phyloP scores from a whole-genome alignment of 2,329 filamentous ascomycete genomes.

The Neoarthrinium moseri region DNA sequence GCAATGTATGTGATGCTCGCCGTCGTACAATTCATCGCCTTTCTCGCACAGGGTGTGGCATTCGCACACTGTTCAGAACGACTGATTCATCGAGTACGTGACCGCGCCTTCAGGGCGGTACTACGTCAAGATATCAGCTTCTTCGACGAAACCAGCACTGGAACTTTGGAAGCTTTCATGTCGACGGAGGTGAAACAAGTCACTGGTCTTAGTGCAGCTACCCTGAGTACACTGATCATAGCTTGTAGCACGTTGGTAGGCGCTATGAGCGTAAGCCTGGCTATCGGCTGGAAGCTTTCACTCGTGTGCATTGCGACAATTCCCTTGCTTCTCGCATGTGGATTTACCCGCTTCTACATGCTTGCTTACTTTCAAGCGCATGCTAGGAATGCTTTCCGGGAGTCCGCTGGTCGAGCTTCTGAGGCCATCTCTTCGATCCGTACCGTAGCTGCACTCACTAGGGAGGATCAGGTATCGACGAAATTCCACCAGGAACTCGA shows the following conservation, averaged over 20 bases:
- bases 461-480: not conserved
- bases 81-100: conserved; percentile 1
- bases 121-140: conserved; percentile 49
- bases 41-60: not conserved
- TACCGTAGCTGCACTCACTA: conserved; percentile 86
- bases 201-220: conserved; percentile 54
- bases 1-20: no score
- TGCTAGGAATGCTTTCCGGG: conserved; percentile 75
- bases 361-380: conserved; percentile 75
- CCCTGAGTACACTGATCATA: conserved; percentile 37
- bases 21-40: no score
- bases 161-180: conserved; percentile 50
- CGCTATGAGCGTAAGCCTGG: conserved; percentile 16
- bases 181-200: conserved; percentile 56
- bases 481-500: conserved; percentile 2
- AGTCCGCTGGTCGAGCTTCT: conserved; percentile 81
- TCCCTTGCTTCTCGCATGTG: conserved; percentile 73
- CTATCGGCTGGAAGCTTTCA: conserved; percentile 85
- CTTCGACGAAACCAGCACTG: conserved; percentile 58
- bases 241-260: not conserved
- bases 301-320: conserved; percentile 79
- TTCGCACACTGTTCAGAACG: not conserved
- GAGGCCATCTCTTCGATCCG: conserved; percentile 92
- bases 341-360: conserved; percentile 84
- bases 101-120: conserved; percentile 43